These are phyloP conservation scores for Corymbia calophylla DNA, from an alignment of 441 rosid genomes.

Conservation along the genomic window DNA sequence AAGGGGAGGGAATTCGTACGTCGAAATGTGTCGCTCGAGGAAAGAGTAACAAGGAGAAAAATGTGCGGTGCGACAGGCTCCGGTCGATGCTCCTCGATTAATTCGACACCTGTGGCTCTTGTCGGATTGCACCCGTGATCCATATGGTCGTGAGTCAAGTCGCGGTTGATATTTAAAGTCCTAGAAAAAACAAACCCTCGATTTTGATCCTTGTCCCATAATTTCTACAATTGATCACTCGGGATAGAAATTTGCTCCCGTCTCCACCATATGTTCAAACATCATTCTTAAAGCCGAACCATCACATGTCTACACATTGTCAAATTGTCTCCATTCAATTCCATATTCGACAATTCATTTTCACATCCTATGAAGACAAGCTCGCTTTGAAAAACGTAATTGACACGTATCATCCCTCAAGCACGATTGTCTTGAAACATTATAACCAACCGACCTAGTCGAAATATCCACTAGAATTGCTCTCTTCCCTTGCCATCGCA, in stretches of 20 bases:
- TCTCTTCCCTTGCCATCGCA: not conserved
- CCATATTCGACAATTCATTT: not conserved
- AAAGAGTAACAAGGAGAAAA: accelerated
- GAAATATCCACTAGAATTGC: not conserved
- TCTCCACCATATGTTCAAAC: not conserved
- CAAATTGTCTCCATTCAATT: not conserved
- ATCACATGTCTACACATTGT: not conserved
- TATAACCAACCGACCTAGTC: accelerated
- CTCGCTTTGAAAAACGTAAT: not conserved
- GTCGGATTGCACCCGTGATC: not conserved
- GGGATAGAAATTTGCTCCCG: not conserved
- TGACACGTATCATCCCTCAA: not conserved
- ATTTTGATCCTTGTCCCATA: not conserved
- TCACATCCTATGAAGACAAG: not conserved
- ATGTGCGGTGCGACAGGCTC: not conserved
- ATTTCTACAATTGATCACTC: not conserved
- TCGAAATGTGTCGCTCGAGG: not conserved
- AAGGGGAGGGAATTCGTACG: not conserved
- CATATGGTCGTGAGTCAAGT: not conserved
- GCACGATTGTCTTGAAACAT: not conserved
- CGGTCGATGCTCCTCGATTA: not conserved
- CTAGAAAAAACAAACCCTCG: no score
- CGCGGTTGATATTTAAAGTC: not conserved
- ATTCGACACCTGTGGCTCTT: not conserved
- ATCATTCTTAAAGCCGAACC: no score